Conservation (phyloP, 768 basidiomycete genomes). For the Postia placenta region DNA sequence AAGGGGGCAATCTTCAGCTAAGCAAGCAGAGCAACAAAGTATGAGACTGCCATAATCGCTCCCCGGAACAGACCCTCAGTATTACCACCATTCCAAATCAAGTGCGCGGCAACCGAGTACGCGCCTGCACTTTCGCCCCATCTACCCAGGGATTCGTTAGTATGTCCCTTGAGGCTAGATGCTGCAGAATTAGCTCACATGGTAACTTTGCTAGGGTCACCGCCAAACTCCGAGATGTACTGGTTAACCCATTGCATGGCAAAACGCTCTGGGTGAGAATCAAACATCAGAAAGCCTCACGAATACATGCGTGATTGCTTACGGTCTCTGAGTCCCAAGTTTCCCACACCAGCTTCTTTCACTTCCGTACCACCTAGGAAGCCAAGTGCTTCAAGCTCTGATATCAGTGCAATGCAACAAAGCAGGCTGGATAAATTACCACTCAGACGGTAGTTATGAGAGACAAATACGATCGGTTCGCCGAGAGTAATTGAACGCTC, state of each 20-base stretch:
- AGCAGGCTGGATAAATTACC: not conserved
- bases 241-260: slow-evolving; percentile 30
- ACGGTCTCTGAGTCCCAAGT: slow-evolving; percentile 47
- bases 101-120: slow-evolving; percentile 25
- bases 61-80: slow-evolving; percentile 18
- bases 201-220: slow-evolving; percentile 37
- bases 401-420: not conserved
- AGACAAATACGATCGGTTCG: slow-evolving; percentile 43
- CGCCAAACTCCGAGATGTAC: slow-evolving; percentile 16
- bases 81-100: slow-evolving; percentile 17
- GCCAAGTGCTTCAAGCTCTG: slow-evolving; percentile 25
- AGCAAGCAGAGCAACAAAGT: not conserved
- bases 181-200: not conserved
- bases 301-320: slow-evolving; percentile 2
- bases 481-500: slow-evolving; percentile 34
- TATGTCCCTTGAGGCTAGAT: not conserved
- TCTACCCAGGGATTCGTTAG: not conserved
- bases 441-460: slow-evolving; percentile 39
- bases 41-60: slow-evolving; percentile 30
- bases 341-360: slow-evolving; percentile 29
- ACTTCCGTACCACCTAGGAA: slow-evolving; percentile 35
- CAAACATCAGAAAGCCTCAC: not conserved
- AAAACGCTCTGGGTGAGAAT: slow-evolving; percentile 27
- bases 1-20: not conserved
- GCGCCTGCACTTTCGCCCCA: slow-evolving; percentile 35